Conservation (phyloP, 371 early-diverging fungal genomes). For the Apophysomyces sp. region DNA sequence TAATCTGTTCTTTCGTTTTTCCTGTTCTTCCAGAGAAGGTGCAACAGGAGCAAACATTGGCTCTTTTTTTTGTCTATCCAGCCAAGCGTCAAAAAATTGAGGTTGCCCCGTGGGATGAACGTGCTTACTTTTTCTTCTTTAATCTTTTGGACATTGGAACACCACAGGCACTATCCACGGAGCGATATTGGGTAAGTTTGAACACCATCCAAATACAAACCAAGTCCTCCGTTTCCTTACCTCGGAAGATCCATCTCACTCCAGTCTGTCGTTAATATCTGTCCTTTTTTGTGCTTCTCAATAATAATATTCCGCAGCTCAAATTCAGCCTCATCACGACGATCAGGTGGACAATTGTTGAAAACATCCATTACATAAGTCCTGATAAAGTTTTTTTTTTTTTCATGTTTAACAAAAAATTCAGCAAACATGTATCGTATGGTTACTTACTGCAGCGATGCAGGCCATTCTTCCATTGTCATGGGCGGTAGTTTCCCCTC, state of each 20-base stretch:
- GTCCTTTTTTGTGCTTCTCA: constrained; percentile 47
- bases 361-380: constrained; percentile 66
- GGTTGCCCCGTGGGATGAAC: too few species aligned
- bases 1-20: constrained; percentile 34
- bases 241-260: constrained; percentile 62
- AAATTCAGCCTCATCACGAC: constrained; percentile 51
- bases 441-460: constrained; percentile 39
- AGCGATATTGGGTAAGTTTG: not conserved
- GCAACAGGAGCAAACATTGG: not conserved
- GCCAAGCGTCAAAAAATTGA: not conserved
- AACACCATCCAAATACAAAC: not conserved
- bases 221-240: constrained; percentile 26
- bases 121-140: constrained; percentile 25
- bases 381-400: constrained; percentile 18
- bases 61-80: not conserved
- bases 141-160: constrained; percentile 15
- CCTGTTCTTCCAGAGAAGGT: constrained; percentile 30
- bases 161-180: constrained; percentile 16
- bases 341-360: constrained; percentile 45
- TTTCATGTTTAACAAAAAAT: not conserved
- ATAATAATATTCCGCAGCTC: constrained; percentile 59
- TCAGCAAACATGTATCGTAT: too few species aligned
- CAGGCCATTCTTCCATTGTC: constrained; percentile 38
- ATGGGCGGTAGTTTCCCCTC: constrained; percentile 12
- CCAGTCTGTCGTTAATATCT: constrained; percentile 67